These are phyloP conservation scores for Ceratobasidium sp. DNA, from an alignment of 1,284 basidiomycete species.

Conservation along the genomic window DNA sequence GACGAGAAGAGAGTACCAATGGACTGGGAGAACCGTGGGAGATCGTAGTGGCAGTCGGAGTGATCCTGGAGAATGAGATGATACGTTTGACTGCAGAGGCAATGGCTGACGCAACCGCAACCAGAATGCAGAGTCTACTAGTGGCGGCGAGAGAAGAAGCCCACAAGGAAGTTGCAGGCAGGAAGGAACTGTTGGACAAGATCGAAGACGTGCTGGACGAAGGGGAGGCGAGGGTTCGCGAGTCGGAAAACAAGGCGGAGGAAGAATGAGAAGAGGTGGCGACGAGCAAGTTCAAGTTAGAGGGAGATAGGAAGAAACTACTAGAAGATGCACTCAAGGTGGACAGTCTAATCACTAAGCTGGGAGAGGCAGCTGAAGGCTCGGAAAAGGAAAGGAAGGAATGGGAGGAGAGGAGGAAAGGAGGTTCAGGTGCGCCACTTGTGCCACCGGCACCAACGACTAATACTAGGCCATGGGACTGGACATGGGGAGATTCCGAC, in stretches of 20 bases:
- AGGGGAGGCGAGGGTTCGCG: too few species aligned
- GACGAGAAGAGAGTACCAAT: not conserved
- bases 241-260: too few species aligned
- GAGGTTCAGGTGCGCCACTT: too few species aligned
- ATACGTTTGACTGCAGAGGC: not conserved
- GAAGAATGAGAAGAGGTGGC: too few species aligned
- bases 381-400: not conserved
- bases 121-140: not conserved
- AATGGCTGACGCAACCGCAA: not conserved
- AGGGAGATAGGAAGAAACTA: not conserved
- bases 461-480: not conserved
- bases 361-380: not conserved
- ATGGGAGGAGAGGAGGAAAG: too few species aligned
- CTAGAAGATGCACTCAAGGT: not conserved
- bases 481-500: not conserved
- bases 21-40: not conserved
- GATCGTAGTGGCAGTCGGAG: not conserved
- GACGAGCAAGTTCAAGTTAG: not conserved
- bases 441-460: too few species aligned
- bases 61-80: not conserved
- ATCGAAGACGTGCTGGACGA: not conserved
- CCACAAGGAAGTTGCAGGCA: too few species aligned
- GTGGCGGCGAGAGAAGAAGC: not conserved
- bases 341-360: not conserved
- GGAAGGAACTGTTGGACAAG: not conserved